These are phyloP conservation scores for Plasmodium sp. DNA, from an alignment of 169 alveolate species.

Conservation along the genomic window DNA sequence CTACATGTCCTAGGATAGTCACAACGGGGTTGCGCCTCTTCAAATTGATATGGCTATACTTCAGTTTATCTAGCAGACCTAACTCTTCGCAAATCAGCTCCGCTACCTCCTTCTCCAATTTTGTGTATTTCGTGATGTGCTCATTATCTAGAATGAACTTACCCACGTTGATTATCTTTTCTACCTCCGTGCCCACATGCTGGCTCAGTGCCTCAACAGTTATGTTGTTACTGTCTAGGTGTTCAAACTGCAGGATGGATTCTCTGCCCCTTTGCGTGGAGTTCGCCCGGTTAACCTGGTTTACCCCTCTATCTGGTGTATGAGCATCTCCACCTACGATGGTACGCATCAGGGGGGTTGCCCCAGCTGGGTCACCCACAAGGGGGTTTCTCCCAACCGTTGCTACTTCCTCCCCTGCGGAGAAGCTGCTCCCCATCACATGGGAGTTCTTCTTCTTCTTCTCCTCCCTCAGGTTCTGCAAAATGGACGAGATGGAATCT, in stretches of 20 bases:
- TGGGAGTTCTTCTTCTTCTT: conserved; percentile 2
- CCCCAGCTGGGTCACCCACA: background rate
- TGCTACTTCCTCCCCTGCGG: background rate
- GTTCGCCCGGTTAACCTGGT: background rate
- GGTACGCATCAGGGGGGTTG: background rate
- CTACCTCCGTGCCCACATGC: conserved; percentile 89
- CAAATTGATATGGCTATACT: conserved; percentile 88
- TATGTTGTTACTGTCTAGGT: conserved; percentile 61
- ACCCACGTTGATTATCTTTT: conserved; percentile 90
- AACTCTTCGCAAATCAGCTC: conserved; percentile 91
- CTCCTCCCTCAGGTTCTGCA: background rate
- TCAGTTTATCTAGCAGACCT: conserved; percentile 92
- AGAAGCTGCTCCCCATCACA: background rate
- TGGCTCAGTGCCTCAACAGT: conserved; percentile 81
- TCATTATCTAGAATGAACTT: conserved; percentile 93
- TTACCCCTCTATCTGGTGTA: background rate
- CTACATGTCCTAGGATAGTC: conserved; percentile 98
- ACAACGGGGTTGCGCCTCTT: conserved; percentile 92
- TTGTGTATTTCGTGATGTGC: conserved; percentile 90
- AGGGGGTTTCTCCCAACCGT: background rate
- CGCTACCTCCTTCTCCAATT: conserved; percentile 73
- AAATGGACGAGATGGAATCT: conserved; percentile 1
- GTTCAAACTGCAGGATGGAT: conserved; percentile 3
- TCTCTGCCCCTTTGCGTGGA: background rate
- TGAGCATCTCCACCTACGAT: background rate